A percentile compares a stretch with the other conserved stretches of the same genome.
Conservation (phyloP, 1,139 yeast genomes). For the Pichia norvegensis region DNA sequence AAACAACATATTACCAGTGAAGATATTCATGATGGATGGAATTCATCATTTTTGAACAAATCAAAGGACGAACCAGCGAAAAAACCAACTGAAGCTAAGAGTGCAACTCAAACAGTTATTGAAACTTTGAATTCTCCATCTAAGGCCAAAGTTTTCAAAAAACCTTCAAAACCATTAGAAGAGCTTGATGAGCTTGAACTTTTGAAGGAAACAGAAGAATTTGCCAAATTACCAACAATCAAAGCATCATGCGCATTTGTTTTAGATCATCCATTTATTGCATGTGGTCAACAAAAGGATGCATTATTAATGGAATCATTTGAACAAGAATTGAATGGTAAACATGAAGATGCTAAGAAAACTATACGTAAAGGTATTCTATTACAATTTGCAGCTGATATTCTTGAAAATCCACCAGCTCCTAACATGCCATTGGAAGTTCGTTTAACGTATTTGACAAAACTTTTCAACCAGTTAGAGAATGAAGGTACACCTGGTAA, state of each 20-base stretch:
- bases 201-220: constrained; percentile 57
- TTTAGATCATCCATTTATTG: constrained; percentile 56
- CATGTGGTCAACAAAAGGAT: constrained; percentile 82
- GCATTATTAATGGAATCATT: constrained; percentile 90
- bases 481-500: constrained; percentile 51
- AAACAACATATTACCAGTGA: constrained; percentile 75
- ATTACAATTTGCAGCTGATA: constrained; percentile 64
- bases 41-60: constrained; percentile 66
- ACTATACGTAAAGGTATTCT: constrained; percentile 75
- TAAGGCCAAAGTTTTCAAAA: constrained; percentile 5
- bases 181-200: constrained; percentile 38
- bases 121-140: constrained; percentile 33
- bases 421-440: constrained; percentile 24
- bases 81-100: constrained; percentile 4
- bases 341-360: constrained; percentile 45
- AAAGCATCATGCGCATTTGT: constrained; percentile 45
- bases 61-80: constrained; percentile 30
- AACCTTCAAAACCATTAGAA: constrained; percentile 27
- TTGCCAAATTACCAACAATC: constrained; percentile 49
- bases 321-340: constrained; percentile 64
- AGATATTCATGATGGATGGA: constrained; percentile 92
- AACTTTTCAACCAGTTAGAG: constrained; percentile 61
- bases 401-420: constrained; percentile 22
- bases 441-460: constrained; percentile 47
- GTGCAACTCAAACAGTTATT: constrained; percentile 18